Evolutionary conservation across 768 basidiomycete genomes (phyloP), one percentile per base, ranked within the genome.

Genomic region (Phylloporus sp.): DNA sequence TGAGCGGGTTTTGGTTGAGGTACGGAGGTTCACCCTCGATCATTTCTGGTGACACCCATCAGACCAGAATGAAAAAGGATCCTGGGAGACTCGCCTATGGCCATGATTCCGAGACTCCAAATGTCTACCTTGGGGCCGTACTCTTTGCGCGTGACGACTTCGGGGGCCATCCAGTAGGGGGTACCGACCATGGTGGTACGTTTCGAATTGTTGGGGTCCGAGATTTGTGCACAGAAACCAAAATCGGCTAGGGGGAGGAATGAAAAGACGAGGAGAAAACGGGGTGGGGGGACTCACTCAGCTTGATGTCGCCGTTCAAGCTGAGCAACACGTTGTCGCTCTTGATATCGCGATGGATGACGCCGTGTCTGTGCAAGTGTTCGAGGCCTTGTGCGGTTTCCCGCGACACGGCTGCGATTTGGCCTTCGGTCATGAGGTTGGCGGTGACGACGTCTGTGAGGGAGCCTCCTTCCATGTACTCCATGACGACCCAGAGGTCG

Each of bases 401-500:
- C 64, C 91, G 73, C 35, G 85, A 89, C 26, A 98, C 96, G 4
- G 95, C 96, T 0, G 96, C 93, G 52, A 99, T 98, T 72, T 98
- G 96, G 2, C 94, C 96, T 66, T 98, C 96, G 0, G 88, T 93
- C 93, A 99, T 98, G 60, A 96, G 69, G 55, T 86, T 86, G 34
- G 79, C 82, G 4, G 84, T 86, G 33, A 87, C 93, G 52, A 98
- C 93, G 62, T 98, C 95, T 5, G 95, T 99, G 35, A 97, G 71
- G 24, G 82, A 85, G 27, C 91, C 90, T 32, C 94, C 94, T 69
- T 97, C 94, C 95, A 98, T 98, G 69, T 94, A 97, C 71, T 97
- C 96, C 96, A 99, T 98, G 46, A 98, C 92, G 31, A 99, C 93
- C 96, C 96, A 98, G 4, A 99, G 76, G 62, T 98, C 96, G 65